These are phyloP conservation scores for Auricularia sp. DNA, from an alignment of 768 basidiomycete genomes.

Conservation along the genomic window DNA sequence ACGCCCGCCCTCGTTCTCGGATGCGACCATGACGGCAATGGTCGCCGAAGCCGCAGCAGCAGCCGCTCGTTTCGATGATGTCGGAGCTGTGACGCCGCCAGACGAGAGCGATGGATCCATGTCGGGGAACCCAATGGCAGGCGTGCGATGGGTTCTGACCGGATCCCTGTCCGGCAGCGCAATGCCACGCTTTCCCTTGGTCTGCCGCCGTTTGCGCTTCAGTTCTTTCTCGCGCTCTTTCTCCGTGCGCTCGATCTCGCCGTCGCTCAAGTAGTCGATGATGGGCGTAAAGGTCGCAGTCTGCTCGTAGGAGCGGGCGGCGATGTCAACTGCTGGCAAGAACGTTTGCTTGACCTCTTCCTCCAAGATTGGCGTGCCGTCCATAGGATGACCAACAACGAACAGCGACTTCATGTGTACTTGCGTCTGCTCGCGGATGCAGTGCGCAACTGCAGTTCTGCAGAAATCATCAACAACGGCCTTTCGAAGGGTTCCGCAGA, in stretches of 20 bases:
- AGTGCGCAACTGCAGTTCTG: constrained; percentile 91
- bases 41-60: constrained; percentile 74
- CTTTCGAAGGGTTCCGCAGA: not conserved
- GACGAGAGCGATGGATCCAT: constrained; percentile 43
- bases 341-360: constrained; percentile 88
- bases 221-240: constrained; percentile 91
- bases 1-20: constrained; percentile 45
- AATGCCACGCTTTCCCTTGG: constrained; percentile 47
- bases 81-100: constrained; percentile 40
- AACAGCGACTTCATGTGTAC: constrained; percentile 86
- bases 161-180: constrained; percentile 89
- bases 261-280: constrained; percentile 82
- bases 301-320: constrained; percentile 64
- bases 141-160: constrained; percentile 82
- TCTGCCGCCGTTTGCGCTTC: constrained; percentile 66
- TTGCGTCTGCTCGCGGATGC: constrained; percentile 91
- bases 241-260: constrained; percentile 82
- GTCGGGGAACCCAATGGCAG: constrained; percentile 77
- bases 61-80: constrained; percentile 64
- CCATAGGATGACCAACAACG: constrained; percentile 78
- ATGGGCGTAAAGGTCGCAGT: constrained; percentile 75
- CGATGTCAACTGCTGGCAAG: constrained; percentile 63
- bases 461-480: not conserved
- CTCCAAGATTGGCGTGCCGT: constrained; percentile 69
- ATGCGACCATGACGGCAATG: constrained; percentile 89